Base-by-base conservation (phyloP, 2,329 filamentous ascomycete species). In the Paraphoma chrysanthemicola region DNA sequence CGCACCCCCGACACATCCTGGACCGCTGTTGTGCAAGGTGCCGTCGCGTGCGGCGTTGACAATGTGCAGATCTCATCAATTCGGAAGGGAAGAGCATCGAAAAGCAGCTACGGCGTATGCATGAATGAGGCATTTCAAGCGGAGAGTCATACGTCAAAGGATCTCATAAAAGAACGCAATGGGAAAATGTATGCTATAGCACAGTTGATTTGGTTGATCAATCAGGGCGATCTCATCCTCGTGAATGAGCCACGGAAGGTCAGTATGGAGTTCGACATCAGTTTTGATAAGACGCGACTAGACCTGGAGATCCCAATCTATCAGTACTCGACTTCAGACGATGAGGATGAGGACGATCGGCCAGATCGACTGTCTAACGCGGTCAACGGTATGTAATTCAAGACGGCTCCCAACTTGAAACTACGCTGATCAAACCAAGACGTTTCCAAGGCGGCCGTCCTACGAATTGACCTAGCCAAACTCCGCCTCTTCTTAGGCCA, bases 41-140 rank as follows among this genome's bases (percentile, higher is more conserved):
- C 68, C 7, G 61, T 67, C 5, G 54, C 67, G n/a, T 66, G 55
- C 31, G 69, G 67, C 18, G 62, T 71, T 16, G 67, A 69, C 45
- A 70, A 66, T 41, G 28, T 16, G 3, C 49, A 18, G 2, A 42
- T 51, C n/a, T 36, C 39, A 23, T 62, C 57, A 23, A 43, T 66
- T 10, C 45, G 53, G 2, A 44, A 30, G n/a, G 59, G 63, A n/a
- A 56, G 29, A 9, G 29, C 56, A 4, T 59, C 59, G 39, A 50
- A 54, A 30, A 55, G 62, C 43, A 59, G 54, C 36, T 71, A 69
- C 44, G 65, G 61, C 18, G 53, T 69, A 17, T 47, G 47, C 28
- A 14, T 56, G 4, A 54, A 54, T 29, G 38, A 62, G 18, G 31
- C 49, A 1, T 66, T 53, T 51, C 46, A 55, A 17, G 58, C 53